These are phyloP conservation scores for Leishmania tropica DNA, from an alignment of 208 protist genomes.

Conservation along the genomic window DNA sequence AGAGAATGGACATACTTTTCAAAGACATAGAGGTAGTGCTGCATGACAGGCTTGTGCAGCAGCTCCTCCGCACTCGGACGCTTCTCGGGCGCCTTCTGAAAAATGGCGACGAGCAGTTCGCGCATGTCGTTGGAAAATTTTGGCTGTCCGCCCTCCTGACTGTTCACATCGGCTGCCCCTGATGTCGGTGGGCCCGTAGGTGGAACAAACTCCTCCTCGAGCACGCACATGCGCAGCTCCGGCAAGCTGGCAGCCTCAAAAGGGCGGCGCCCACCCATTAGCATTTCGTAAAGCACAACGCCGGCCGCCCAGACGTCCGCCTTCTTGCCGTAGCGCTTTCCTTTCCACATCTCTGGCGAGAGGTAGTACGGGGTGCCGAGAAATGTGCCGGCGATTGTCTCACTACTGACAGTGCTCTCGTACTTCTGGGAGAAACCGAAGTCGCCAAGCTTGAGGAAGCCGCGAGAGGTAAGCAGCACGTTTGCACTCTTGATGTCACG, in stretches of 20 bases:
- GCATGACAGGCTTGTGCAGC: conserved; percentile 77
- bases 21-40: conserved; percentile 81
- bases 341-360: conserved; percentile 89
- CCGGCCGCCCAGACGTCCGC: conserved; percentile 88
- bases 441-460: conserved; percentile 92
- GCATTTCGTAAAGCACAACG: conserved; percentile 85
- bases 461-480: conserved; percentile 82
- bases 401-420: conserved; percentile 83
- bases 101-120: conserved; percentile 65
- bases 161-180: conserved; percentile 11
- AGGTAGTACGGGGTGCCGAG: conserved; percentile 94
- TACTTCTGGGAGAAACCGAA: conserved; percentile 94
- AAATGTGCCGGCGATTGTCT: conserved; percentile 84
- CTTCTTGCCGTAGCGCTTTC: conserved; percentile 86
- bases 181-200: conserved; percentile 40
- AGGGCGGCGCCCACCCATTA: conserved; percentile 74
- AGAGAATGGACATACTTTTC: conserved; percentile 65
- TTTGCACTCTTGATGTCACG: conserved; percentile 93
- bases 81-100: conserved; percentile 65
- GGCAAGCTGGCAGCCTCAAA: conserved; percentile 67
- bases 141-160: conserved; percentile 1
- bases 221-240: conserved; percentile 63
- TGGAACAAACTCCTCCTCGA: conserved; percentile 53
- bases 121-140: conserved; percentile 75
- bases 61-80: conserved; percentile 76